A percentile compares a stretch with the other conserved stretches of the same genome.
Evolutionary conservation across 1,139 yeast species (phyloP).

Genomic region (Saccharomyces hybrid): DNA sequence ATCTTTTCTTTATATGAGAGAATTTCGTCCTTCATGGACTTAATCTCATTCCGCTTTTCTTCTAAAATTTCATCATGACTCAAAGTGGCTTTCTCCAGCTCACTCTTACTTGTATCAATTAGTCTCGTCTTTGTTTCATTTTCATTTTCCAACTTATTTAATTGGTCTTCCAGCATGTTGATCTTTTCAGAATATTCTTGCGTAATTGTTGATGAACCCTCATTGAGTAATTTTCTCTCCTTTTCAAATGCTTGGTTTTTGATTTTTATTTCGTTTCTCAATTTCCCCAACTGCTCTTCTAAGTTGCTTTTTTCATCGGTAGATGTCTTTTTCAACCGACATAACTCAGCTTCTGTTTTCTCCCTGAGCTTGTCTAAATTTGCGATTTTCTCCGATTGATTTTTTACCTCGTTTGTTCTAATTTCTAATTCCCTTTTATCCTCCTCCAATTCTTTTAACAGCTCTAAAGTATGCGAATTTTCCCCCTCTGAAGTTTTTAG

Average conservation of each 20-base stretch:
- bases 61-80: not conserved
- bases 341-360: not conserved
- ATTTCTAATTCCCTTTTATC: not conserved
- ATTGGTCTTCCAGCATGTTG: slow-evolving; percentile 31
- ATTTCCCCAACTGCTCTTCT: slow-evolving; percentile 15
- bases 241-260: slow-evolving; percentile 42
- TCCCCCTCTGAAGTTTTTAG: slow-evolving; percentile 8
- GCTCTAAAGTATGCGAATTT: not conserved
- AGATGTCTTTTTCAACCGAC: not conserved
- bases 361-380: not conserved
- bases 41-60: not conserved
- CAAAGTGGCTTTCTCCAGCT: slow-evolving; percentile 5
- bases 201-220: slow-evolving; percentile 43
- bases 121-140: slow-evolving; percentile 7
- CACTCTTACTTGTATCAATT: slow-evolving; percentile 11
- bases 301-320: slow-evolving; percentile 3
- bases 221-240: slow-evolving; percentile 42
- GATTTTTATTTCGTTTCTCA: slow-evolving; percentile 28
- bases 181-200: slow-evolving; percentile 45
- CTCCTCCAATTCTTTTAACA: not conserved
- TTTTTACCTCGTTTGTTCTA: not conserved
- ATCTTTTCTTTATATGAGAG: not conserved
- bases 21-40: not conserved
- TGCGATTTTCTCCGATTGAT: not conserved
- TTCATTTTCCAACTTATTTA: slow-evolving; percentile 10